Evolutionary conservation across 1,284 basidiomycete genomes (phyloP), one percentile per base, ranked within the genome.

Genomic region (Agroathelia rolfsii): DNA sequence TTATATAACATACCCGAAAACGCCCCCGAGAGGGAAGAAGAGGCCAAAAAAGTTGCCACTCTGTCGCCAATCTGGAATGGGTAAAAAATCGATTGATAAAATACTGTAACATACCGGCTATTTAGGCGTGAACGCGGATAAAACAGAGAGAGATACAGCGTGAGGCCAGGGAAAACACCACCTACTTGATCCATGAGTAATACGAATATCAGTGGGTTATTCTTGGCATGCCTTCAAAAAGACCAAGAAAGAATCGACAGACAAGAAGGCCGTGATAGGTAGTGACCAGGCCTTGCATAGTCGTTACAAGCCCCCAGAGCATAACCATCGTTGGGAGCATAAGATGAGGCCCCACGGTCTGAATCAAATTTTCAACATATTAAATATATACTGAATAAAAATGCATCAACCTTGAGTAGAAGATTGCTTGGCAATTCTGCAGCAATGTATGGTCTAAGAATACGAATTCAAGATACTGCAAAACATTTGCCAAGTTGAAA

Each of bases 191-290:
- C n/a, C n/a, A n/a, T n/a, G n/a, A n/a, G n/a, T n/a, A n/a, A n/a
- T n/a, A n/a, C n/a, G n/a, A n/a, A n/a, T n/a, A n/a, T n/a, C n/a
- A n/a, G n/a, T n/a, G n/a, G n/a, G n/a, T n/a, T n/a, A n/a, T n/a
- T n/a, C n/a, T n/a, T n/a, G n/a, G n/a, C n/a, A n/a, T n/a, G n/a
- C n/a, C 77, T 61, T 80, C 75, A 24, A 71, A 43, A 10, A 78
- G 47, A 4, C 78, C 78, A 10, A 81, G 55, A 51, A 80, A 76
- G 53, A 81, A 76, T 2, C 79, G 66, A 28, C 69, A 70, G 2
- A 59, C 66, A 6, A 79, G 55, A 0, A 83, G 58, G 6, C 70
- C 70, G 2, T 51, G 39, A 41, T 76, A 76, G 16, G 48, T 61
- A 16, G 50, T 56, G 2, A 80, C 71, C 4, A 69, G 45, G 7